Base-by-base conservation (phyloP, 2,329 filamentous ascomycete species). In the Emergomyces orientalis region DNA sequence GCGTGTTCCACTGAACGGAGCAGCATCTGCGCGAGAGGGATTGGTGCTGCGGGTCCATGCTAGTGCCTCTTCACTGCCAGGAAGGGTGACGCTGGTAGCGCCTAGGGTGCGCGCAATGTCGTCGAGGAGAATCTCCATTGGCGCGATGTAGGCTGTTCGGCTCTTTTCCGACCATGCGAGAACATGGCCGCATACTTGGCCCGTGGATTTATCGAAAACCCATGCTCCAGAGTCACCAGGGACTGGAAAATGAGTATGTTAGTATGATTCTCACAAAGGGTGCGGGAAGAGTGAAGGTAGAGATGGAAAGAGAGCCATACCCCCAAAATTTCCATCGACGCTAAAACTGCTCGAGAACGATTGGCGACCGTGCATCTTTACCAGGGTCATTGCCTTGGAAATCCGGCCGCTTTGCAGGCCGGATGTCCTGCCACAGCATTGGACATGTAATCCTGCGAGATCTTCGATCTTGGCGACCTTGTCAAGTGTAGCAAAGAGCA, bases 171-270 rank as follows among this genome's bases (percentile, higher is more conserved):
- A 93, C 86, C 89, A 96, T 0, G 93, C 93, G 14, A 97, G 81
- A 0, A 97, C 90, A 70, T 97, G 93, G 0, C 93, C 93, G 68
- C 90, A 94, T 2, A 97, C 85, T 45, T 86, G 84, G 1, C 91
- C 91, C n/a, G 86, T 81, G 6, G 83, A 82, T 63, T 89, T 88
- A 68, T 93, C 89, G 19, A 97, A 86, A 3, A 97, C 85, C 93
- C 93, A 97, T 0, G 93, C 93, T 3, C 93, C 93, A 7, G 88
- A 93, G 73, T 97, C 93, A 22, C 93, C 93, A 1, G 92, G 92
- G 14, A 94, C 85, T 76, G 54, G n/a, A 14, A 51, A 68, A 68
- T 2, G 56, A 14, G 25, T 13, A 22, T 4, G 39, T 59, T 59
- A 47, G 55, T 30, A 39, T 61, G 57, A 63, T 27, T 13, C 47